phyloP scores from a whole-genome alignment of 164 flowering plant genomes.

The Stephania cephalantha region DNA sequence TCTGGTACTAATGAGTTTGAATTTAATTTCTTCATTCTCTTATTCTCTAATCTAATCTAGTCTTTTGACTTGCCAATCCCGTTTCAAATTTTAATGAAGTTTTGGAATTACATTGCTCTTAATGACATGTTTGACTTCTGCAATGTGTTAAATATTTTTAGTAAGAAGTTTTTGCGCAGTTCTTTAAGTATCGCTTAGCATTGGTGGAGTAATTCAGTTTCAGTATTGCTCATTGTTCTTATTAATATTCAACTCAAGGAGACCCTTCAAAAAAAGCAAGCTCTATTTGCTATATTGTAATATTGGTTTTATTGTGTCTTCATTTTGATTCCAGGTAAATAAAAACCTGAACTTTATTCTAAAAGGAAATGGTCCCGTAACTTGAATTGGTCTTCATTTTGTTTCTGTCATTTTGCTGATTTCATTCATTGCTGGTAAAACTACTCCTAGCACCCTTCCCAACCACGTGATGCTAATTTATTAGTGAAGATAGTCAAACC shows the following conservation, averaged over 20 bases:
- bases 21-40: slow-evolving; percentile 7
- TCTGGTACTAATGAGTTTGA: slow-evolving; percentile 15
- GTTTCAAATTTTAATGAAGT: neutral
- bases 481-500: neutral
- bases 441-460: neutral
- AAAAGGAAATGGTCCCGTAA: neutral
- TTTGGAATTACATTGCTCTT: neutral
- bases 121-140: neutral
- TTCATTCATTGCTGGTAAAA: neutral
- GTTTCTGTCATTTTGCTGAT: neutral
- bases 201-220: neutral
- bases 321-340: neutral
- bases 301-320: neutral
- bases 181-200: neutral
- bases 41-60: neutral
- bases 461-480: neutral
- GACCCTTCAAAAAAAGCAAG: neutral
- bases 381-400: neutral
- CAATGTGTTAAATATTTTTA: no score
- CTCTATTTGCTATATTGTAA: neutral
- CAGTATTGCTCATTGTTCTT: neutral
- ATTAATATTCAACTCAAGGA: neutral
- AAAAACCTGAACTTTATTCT: neutral
- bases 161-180: neutral
- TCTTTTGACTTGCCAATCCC: neutral